phyloP scores from a whole-genome alignment of 179 eudicot genomes.

The Actinidia arguta region DNA sequence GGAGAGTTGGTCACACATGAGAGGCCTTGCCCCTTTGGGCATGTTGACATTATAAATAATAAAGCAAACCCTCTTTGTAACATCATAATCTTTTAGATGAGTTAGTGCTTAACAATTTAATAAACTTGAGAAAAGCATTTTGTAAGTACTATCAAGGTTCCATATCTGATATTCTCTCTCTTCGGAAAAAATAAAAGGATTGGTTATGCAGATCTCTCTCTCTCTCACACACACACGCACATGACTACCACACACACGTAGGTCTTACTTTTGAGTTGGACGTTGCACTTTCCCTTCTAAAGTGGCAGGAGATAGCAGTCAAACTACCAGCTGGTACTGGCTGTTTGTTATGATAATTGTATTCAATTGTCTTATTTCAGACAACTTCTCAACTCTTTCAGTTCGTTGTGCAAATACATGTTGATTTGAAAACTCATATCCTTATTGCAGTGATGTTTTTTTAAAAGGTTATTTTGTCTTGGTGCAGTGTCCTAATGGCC shows the following conservation, averaged over 20 bases:
- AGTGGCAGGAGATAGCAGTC: background rate
- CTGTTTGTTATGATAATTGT: background rate
- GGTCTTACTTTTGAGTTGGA: too few relatives aligned
- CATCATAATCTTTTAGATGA: too few relatives aligned
- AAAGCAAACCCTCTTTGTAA: too few relatives aligned
- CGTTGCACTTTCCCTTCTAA: too few relatives aligned
- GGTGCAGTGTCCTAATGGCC: constrained; percentile 68
- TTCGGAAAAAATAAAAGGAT: too few relatives aligned
- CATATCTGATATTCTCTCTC: background rate
- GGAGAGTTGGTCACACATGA: too few relatives aligned
- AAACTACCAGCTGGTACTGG: background rate
- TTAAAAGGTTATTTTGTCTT: background rate
- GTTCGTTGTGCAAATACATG: background rate
- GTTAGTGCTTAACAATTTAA: too few relatives aligned
- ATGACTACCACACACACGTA: too few relatives aligned
- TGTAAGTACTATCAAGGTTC: background rate
- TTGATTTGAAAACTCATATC: background rate
- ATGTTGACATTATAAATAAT: too few relatives aligned
- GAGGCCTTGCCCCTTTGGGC: too few relatives aligned
- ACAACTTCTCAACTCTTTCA: background rate
- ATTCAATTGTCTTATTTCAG: background rate
- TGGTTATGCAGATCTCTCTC: background rate
- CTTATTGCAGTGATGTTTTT: background rate
- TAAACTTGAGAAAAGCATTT: background rate
- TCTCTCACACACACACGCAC: background rate